These are phyloP conservation scores for Jatropha multifida DNA, from an alignment of 441 rosid species.

Conservation along the genomic window DNA sequence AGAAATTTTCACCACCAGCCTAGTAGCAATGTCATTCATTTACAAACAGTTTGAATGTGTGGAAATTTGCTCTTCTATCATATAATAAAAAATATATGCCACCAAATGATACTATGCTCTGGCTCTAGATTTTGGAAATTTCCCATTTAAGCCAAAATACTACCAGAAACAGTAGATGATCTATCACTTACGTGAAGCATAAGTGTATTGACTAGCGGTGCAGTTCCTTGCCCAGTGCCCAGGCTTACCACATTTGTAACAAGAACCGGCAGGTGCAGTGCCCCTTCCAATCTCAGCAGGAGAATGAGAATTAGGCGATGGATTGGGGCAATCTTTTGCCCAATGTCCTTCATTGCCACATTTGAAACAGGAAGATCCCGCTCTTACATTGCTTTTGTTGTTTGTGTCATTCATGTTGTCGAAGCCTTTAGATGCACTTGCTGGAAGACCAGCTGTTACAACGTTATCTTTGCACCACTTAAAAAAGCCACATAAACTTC, in stretches of 20 bases:
- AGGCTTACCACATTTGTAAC: slow-evolving; percentile 25
- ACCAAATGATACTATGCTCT: too few species aligned
- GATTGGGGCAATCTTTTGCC: slow-evolving; percentile 22
- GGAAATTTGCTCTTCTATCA: neutral
- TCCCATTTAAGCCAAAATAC: neutral
- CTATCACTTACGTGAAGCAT: neutral
- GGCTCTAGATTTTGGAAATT: neutral
- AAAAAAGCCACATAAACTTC: slow-evolving; percentile 22
- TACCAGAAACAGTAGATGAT: neutral
- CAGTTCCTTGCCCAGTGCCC: slow-evolving; percentile 29
- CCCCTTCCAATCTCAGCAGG: slow-evolving; percentile 8
- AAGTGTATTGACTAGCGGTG: slow-evolving; percentile 6
- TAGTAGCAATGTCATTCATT: too few species aligned
- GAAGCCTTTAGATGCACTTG: neutral
- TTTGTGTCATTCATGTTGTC: neutral
- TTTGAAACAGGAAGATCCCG: slow-evolving; percentile 23
- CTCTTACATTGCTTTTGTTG: slow-evolving; percentile 11
- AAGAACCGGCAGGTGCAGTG: slow-evolving; percentile 4
- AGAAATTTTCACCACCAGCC: too few species aligned
- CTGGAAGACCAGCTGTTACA: slow-evolving; percentile 1
- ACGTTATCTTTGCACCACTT: slow-evolving; percentile 23
- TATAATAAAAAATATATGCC: neutral
- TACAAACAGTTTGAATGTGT: neutral
- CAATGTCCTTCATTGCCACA: slow-evolving; percentile 27
- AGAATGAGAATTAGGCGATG: neutral